Evolutionary conservation across 495 filamentous ascomycete genomes (phyloP), one percentile per base, ranked within the genome.

Genomic region (Hypoxylon perforatum): DNA sequence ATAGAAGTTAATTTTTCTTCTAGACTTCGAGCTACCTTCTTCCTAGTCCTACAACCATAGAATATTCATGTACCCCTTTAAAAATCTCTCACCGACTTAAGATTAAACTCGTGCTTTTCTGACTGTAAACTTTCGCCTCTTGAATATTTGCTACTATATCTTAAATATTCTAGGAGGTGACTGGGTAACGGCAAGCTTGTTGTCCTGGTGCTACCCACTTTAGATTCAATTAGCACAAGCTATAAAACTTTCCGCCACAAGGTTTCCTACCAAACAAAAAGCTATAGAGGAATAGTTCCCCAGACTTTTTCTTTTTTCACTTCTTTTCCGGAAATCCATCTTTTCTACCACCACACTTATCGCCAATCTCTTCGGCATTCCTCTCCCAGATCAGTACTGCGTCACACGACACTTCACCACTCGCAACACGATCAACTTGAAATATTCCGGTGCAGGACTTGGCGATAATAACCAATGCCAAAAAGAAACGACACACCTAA

Each of bases 401-500:
- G 51, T 64, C 56, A 61, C 66, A 69, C 66, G 51, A 57, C 60
- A 63, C 53, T 10, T n/a, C 3, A 33, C 30, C 7, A 33, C 30
- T 33, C 30, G 28, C 57, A 35, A 58, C 41, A 53, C 33, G 39
- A 61, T 42, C 38, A 36, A 56, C 44, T 57, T 12, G 21, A 56
- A 30, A 15, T 57, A 50, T 60, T 53, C 12, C 50, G 48, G 57
- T 64, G 56, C 65, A 63, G 17, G 55, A 57, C 65, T 69, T 69
- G 65, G 65, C 65, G 65, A 69, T 69, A 69, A 64, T 17, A 47
- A 33, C 33, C 66, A 69, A 69, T 69, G 66, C 52, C 51, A 64
- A 57, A 53, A 49, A 36, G 36, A 36, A 57, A 57, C 18, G 14
- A 65, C 0, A 42, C 19, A 19, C 14, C 38, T 57, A 10, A 58